Conservation (phyloP, 1,139 yeast genomes). For the Taphrina wiesneri region DNA sequence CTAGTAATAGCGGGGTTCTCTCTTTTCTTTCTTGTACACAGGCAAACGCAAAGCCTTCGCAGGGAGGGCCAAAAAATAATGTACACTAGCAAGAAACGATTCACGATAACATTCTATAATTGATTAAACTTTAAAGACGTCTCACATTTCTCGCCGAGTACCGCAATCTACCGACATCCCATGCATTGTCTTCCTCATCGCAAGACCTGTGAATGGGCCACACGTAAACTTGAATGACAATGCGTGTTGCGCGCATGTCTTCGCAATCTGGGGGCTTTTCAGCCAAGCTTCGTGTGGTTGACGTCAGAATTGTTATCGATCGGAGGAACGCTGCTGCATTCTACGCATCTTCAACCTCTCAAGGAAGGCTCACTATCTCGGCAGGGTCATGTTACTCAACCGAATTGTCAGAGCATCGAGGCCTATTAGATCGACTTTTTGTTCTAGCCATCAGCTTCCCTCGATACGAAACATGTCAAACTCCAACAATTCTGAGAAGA, state of each 20-base stretch:
- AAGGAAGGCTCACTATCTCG: neutral
- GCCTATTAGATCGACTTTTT: neutral
- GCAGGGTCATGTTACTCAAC: neutral
- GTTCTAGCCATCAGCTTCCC: neutral
- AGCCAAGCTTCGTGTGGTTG: neutral
- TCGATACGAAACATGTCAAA: conserved; percentile 6
- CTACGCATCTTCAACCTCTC: neutral
- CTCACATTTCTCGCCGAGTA: neutral
- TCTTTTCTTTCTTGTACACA: neutral
- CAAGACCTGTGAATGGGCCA: too few relatives aligned
- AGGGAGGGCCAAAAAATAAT: neutral
- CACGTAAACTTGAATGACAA: too few relatives aligned
- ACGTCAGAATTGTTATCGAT: neutral
- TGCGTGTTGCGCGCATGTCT: too few relatives aligned
- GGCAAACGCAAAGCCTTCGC: neutral
- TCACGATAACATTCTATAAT: neutral
- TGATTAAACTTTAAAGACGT: neutral
- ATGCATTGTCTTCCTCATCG: neutral
- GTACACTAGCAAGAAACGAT: conserved; percentile 7
- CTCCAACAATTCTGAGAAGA: conserved; percentile 9
- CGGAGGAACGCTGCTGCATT: neutral
- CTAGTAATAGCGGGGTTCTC: neutral
- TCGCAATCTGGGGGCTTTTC: neutral
- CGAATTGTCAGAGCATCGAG: neutral
- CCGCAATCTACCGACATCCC: neutral